Evolutionary conservation across 495 filamentous ascomycete genomes (phyloP).

Genomic region (Penicillium silybi): DNA sequence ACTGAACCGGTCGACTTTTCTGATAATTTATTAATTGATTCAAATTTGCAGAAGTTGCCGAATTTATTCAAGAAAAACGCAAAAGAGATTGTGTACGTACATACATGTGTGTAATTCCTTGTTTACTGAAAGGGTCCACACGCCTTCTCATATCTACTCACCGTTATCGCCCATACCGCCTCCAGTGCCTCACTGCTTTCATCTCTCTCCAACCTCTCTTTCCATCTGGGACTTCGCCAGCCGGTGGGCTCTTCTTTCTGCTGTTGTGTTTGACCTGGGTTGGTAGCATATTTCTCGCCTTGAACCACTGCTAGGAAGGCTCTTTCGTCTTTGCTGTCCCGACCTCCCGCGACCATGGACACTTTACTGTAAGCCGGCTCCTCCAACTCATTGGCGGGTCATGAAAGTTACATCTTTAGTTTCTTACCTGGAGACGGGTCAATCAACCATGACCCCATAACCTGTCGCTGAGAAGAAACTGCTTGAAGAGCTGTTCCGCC

Average conservation of each 20-base stretch:
- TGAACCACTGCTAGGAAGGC: not conserved
- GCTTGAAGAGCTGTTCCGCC: not conserved
- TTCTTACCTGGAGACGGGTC: not conserved
- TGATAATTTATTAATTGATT: not conserved
- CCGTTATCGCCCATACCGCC: conserved; percentile 20
- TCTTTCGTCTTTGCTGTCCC: conserved; percentile 1
- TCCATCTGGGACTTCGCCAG: not conserved
- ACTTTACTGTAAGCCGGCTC: conserved; percentile 65
- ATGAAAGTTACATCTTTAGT: not conserved
- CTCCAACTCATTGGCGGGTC: not conserved
- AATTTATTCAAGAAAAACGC: not conserved
- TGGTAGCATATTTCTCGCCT: not conserved
- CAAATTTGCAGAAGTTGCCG: not conserved
- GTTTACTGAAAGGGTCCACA: conserved; percentile 8
- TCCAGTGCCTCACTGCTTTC: conserved; percentile 1
- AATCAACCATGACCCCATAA: not conserved
- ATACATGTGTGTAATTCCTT: not conserved
- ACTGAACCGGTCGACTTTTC: not conserved
- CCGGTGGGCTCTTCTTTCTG: not conserved
- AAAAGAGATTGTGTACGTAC: not conserved
- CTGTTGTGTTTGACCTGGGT: not conserved
- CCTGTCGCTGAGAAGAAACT: conserved; percentile 19
- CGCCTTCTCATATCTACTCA: conserved; percentile 13
- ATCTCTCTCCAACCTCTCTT: not conserved
- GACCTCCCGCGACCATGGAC: conserved; percentile 55